Base-by-base conservation (phyloP, 495 filamentous ascomycete genomes). In the Aspergillus haitiensis region DNA sequence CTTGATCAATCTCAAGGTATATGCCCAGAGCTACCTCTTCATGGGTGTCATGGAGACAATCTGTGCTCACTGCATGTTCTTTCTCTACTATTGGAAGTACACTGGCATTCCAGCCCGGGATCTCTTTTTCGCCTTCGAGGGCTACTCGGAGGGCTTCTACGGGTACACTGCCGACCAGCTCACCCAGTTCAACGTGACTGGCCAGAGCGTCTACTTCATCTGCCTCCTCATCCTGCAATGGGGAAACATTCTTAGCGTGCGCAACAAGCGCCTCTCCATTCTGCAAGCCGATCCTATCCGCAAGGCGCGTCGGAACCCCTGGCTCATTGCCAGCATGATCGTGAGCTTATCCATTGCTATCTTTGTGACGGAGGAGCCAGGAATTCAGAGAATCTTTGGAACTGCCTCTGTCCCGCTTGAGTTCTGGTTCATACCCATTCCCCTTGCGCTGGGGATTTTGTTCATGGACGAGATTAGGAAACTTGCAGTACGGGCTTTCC, bases 121-220 rank as follows among this genome's bases (percentile, higher is more conserved):
- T 15, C 72, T 82, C 0, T 68, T 79, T 60, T 78, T 82, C 60
- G 68, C 73, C 8, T 82, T 81, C 52, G 77, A 79, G 55, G 69
- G 65, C 0, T 81, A 77, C 65, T 62, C 67, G 1, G 79, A 67
- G 16, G 79, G 79, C 37, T 79, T 82, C 67, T 69, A 81, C 61
- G 79, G 78, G 7, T 81, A 82, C 59, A 68, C 72, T 0, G 35
- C 67, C 21, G 73, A 72, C 15, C 51, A 82, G 56, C 63, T 81
- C 6, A 69, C 60, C 12, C 52, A 71, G 37, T 78, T 80, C 74
- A 78, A 74, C 64, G 71, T 65, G 42, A 76, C 80, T 46, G 86
- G 84, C 18, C 84, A 81, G 32, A 84, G 80, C 27, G 83, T 90
- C 37, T 91, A 91, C 63, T 91, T 91, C 61, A 81, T 90, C 34